Percentiles rank a stretch among this genome's conserved stretches.
phyloP scores from a whole-genome alignment of 2,329 filamentous ascomycete species.

The Sporothrix curviconia region DNA sequence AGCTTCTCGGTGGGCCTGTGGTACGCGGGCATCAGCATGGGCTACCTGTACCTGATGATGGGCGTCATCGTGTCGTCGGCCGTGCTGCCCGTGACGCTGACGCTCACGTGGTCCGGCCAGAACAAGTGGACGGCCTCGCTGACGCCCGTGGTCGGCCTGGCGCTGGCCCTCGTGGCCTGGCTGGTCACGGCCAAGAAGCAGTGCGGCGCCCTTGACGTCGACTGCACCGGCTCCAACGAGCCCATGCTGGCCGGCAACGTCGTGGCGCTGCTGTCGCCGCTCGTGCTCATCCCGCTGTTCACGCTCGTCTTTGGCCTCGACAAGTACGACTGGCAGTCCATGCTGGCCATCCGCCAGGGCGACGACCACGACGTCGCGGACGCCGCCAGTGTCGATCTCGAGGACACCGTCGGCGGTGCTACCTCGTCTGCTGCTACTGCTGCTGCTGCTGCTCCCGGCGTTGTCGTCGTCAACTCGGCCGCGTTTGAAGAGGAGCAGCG shows the following conservation, averaged over 20 bases:
- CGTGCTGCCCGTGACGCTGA: constrained; percentile 74
- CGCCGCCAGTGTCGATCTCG: constrained; percentile 58
- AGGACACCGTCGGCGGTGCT: constrained; percentile 48
- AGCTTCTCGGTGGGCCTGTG: constrained; percentile 68
- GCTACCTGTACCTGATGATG: constrained; percentile 71
- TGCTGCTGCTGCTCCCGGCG: too few relatives aligned
- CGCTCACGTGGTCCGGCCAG: constrained; percentile 74
- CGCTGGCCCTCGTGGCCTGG: constrained; percentile 66
- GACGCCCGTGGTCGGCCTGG: constrained; percentile 63
- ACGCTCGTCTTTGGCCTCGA: constrained; percentile 63
- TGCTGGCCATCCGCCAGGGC: constrained; percentile 69
- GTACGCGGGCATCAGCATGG: constrained; percentile 75
- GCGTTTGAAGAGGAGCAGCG: constrained; percentile 37
- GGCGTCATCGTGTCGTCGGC: constrained; percentile 82
- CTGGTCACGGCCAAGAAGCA: constrained; percentile 67
- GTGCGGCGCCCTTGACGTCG: constrained; percentile 62
- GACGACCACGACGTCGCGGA: constrained; percentile 69
- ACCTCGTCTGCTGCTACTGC: too few relatives aligned
- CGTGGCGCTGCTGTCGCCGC: constrained; percentile 68
- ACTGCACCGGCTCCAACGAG: constrained; percentile 74
- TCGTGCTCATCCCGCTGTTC: constrained; percentile 69
- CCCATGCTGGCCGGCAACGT: constrained; percentile 88
- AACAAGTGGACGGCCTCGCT: constrained; percentile 67
- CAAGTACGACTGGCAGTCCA: constrained; percentile 80
- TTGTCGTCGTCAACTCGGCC: constrained; percentile 25